Base-by-base conservation (phyloP, 768 basidiomycete species). In the Tubosaeta sp. region DNA sequence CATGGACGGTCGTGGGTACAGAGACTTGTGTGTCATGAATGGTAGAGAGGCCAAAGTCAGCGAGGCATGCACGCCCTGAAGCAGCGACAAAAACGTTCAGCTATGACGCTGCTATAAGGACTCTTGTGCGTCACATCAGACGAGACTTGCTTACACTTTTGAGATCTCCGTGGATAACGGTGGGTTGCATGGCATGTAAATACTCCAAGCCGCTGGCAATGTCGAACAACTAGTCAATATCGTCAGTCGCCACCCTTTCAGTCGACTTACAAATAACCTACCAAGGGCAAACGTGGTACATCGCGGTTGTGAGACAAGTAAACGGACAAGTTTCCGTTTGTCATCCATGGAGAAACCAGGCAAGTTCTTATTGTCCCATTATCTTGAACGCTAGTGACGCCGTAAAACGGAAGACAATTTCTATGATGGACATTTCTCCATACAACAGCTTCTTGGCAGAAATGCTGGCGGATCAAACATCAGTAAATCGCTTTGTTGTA, bases 121-220 rank as follows among this genome's bases (percentile, higher is more conserved):
- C 30, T 43, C 38, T 10, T 12, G 8, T 14, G 4, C 31, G 12
- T 3, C 6, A 39, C 24, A 8, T 44, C 2, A 19, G 14, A 24
- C 30, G 9, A 19, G 3, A 25, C 36, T 32, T 10, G 52, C 72
- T 54, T 46, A 76, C 76, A 27, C 69, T 69, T 58, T 75, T 76
- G 19, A 76, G 51, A 47, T 76, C 76, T 10, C 76, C 75, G 18
- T 76, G 75, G 12, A 71, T 54, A 14, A 77, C 66, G 1, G 75
- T 73, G 22, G 72, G 72, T 29, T 65, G 49, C 52, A 67, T 62
- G 7, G 60, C 59, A 45, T 77, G 75, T 19, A 76, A 58, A 49
- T 73, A 75, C 32, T 62, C 60, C 7, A 76, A 52, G 19, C 73
- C 76, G 2, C 38, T 53, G 6, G 72, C 73, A 16, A 71, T 56